Evolutionary conservation across 179 eudicot genomes (phyloP), one percentile per base, ranked within the genome.

Genomic region (Silene coronaria): DNA sequence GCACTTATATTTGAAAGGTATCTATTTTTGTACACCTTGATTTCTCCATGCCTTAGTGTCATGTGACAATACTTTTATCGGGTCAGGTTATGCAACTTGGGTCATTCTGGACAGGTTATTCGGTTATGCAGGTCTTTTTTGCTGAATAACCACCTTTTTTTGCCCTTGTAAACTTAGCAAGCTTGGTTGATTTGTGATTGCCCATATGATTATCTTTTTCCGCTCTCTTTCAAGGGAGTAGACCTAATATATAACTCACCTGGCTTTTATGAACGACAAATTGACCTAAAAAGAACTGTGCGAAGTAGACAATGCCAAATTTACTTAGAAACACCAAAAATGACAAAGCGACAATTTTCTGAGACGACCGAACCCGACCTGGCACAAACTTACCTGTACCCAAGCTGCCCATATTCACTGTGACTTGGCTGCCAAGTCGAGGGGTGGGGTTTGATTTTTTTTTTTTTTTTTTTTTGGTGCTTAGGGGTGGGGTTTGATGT

Each of bases 1-100:
- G 90, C 91, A 36, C 82, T 92, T 67, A 78, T 90, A 66, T 80
- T 85, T 79, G 97, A 93, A 85, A 89, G 96, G 97, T 92, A 77
- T 70, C 32, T 59, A 46, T 48, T 55, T 55, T 19, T 13, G 4
- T 6, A 38, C 28, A 6, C 58, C 32, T 13, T 75, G 46, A 2
- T 63, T 66, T 21, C 70, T 38, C 66, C 34, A 22, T 13, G 76
- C 46, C 45, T 58, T 61, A 10, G 57, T 55, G 21, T 55, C 21
- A 55, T 55, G 59, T 55, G 59, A 55, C 22, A 17, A 55, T 2
- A 55, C 22, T 55, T 55, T 17, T 17, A 53, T 53, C 58, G 58
- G 4, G 17, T 53, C 19, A 4, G 21, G 58, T 17, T 53, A 17
- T 53, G 58, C 21, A 14, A 2, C 5, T 53, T 53, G 1, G 58